These are phyloP conservation scores for Plasmodium inui DNA, from an alignment of 169 alveolate genomes.

Conservation along the genomic window DNA sequence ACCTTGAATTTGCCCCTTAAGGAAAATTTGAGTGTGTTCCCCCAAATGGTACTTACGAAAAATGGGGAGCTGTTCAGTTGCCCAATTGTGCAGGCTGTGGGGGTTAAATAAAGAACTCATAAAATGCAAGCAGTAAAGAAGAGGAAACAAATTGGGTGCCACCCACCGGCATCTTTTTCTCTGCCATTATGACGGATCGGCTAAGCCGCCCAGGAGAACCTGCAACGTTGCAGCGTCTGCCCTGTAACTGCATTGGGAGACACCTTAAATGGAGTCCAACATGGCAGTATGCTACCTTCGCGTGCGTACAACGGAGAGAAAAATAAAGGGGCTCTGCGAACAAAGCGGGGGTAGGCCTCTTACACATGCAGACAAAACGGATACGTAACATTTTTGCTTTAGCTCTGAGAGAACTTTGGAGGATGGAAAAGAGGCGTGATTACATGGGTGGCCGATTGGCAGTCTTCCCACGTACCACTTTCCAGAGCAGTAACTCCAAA, in stretches of 20 bases:
- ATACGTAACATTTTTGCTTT: background rate
- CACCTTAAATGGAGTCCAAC: background rate
- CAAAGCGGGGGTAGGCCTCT: background rate
- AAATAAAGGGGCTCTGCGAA: background rate
- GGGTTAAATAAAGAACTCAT: background rate
- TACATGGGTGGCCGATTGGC: background rate
- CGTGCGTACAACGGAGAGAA: background rate
- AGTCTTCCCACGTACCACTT: background rate
- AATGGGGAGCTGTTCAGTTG: background rate
- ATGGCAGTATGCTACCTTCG: background rate
- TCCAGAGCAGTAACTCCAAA: background rate
- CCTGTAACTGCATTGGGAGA: background rate
- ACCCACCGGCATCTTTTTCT: background rate
- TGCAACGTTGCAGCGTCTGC: background rate
- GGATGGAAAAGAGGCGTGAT: background rate
- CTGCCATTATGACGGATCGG: background rate
- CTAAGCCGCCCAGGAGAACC: background rate
- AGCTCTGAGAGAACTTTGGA: background rate
- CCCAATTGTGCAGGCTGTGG: background rate
- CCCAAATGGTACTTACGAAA: background rate
- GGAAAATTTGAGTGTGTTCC: background rate
- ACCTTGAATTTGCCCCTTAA: background rate
- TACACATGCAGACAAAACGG: background rate
- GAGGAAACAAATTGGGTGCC: background rate
- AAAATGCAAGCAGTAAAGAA: background rate